Percentiles rank a stretch among this genome's conserved stretches.
These are phyloP conservation scores for Paxillus involutus DNA, from an alignment of 768 basidiomycete species.

Conservation along the genomic window DNA sequence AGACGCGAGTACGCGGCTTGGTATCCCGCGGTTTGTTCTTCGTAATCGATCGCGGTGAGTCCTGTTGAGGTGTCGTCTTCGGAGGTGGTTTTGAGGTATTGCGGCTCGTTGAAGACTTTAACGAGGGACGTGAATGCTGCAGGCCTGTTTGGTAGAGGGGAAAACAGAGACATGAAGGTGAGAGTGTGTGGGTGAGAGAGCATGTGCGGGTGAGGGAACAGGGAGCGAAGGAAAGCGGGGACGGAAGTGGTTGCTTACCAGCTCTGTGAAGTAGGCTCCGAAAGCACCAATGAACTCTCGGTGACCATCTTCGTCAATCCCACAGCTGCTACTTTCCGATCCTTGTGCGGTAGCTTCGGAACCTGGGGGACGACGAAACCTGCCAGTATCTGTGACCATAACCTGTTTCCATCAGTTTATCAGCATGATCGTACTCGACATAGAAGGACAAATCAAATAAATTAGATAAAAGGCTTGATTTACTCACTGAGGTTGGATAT, in stretches of 20 bases:
- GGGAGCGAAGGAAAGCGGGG: not conserved
- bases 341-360: conserved; percentile 76
- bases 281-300: conserved; percentile 67
- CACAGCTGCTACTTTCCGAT: conserved; percentile 81
- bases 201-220: not conserved
- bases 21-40: conserved; percentile 88
- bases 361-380: conserved; percentile 81
- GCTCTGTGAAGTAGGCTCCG: conserved; percentile 55
- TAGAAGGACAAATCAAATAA: not conserved
- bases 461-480: not conserved
- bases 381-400: conserved; percentile 78
- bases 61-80: conserved; percentile 53
- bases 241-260: conserved; percentile 49
- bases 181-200: not conserved
- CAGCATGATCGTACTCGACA: not conserved
- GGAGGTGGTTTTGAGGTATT: conserved; percentile 50
- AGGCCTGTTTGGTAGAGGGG: conserved; percentile 51
- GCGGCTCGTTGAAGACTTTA: conserved; percentile 76
- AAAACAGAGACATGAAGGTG: too few species aligned
- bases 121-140: conserved; percentile 65
- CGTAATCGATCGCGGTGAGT: conserved; percentile 80
- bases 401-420: conserved; percentile 31
- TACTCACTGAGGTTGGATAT: conserved; percentile 76
- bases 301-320: conserved; percentile 81
- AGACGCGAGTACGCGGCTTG: conserved; percentile 93